A percentile compares a stretch with the other conserved stretches of the same genome.
These are phyloP conservation scores for Arctostaphylos glauca DNA, from an alignment of 148 eudicot species.

Conservation along the genomic window DNA sequence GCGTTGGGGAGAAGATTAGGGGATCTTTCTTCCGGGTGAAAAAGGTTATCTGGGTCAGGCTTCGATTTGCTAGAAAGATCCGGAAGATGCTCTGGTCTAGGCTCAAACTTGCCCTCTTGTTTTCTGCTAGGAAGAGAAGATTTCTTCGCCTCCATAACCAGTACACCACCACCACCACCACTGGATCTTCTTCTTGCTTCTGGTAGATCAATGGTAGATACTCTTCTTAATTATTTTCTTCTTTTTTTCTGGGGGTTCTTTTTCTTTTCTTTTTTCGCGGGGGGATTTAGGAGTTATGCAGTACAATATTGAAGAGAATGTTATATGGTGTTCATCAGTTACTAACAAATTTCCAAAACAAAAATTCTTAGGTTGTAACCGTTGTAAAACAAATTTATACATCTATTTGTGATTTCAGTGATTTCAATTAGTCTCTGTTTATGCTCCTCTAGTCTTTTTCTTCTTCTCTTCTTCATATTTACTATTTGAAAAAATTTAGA, in stretches of 20 bases:
- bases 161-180: neutral
- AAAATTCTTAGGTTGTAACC: too few relatives aligned
- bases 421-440: too few relatives aligned
- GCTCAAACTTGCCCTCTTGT: constrained; percentile 37
- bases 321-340: too few relatives aligned
- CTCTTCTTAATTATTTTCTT: neutral
- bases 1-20: constrained; percentile 40
- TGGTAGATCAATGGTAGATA: constrained; percentile 15
- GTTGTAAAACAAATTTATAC: too few relatives aligned
- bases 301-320: neutral
- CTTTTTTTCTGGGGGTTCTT: neutral
- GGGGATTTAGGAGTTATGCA: neutral
- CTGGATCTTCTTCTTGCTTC: constrained; percentile 25
- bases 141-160: constrained; percentile 25
- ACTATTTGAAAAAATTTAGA: too few relatives aligned
- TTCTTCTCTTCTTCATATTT: too few relatives aligned
- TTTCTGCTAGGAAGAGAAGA: constrained; percentile 27
- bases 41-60: constrained; percentile 42
- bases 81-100: constrained; percentile 56
- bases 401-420: too few relatives aligned
- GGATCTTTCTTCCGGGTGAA: constrained; percentile 51
- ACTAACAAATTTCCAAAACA: too few relatives aligned
- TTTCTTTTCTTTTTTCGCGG: neutral
- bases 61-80: constrained; percentile 45
- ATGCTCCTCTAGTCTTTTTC: too few relatives aligned